Conservation (phyloP, 1,139 yeast genomes). For the Pichia sorboxylosa region DNA sequence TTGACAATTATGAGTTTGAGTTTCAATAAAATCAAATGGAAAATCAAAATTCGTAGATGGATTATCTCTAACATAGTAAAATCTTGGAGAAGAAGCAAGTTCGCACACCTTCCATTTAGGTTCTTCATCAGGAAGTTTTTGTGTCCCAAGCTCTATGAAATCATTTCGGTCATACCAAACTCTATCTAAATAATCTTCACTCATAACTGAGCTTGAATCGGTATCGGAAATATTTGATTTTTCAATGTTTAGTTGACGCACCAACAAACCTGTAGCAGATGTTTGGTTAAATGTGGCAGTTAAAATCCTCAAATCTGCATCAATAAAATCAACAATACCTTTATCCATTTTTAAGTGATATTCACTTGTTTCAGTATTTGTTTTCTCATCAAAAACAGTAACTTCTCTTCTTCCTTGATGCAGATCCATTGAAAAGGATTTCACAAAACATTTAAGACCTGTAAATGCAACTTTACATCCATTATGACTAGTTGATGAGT, state of each 20-base stretch:
- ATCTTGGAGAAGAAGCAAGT: constrained; percentile 61
- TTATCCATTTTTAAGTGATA: constrained; percentile 58
- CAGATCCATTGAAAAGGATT: constrained; percentile 58
- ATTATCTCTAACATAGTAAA: constrained; percentile 62
- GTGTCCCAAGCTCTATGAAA: constrained; percentile 59
- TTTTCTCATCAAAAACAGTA: constrained; percentile 37
- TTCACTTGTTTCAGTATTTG: constrained; percentile 44
- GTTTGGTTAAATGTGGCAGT: constrained; percentile 56
- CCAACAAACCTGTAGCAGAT: constrained; percentile 37
- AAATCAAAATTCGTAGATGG: constrained; percentile 38
- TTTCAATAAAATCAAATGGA: constrained; percentile 29
- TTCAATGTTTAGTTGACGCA: constrained; percentile 29
- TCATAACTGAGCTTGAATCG: constrained; percentile 13
- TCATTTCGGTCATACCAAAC: constrained; percentile 75
- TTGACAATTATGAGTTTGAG: constrained; percentile 46
- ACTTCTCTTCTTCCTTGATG: constrained; percentile 75
- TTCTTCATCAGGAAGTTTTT: constrained; percentile 33
- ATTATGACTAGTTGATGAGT: constrained; percentile 36
- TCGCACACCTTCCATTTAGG: constrained; percentile 56
- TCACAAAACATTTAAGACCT: constrained; percentile 68
- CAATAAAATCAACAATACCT: constrained; percentile 64
- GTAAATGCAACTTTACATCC: constrained; percentile 46
- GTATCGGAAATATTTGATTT: constrained; percentile 8
- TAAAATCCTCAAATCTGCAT: constrained; percentile 63
- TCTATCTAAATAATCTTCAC: constrained; percentile 8